Percentiles rank a stretch among this genome's conserved stretches.
These are phyloP conservation scores for Alternaria sp. DNA, from an alignment of 2,329 filamentous ascomycete species.

Conservation along the genomic window DNA sequence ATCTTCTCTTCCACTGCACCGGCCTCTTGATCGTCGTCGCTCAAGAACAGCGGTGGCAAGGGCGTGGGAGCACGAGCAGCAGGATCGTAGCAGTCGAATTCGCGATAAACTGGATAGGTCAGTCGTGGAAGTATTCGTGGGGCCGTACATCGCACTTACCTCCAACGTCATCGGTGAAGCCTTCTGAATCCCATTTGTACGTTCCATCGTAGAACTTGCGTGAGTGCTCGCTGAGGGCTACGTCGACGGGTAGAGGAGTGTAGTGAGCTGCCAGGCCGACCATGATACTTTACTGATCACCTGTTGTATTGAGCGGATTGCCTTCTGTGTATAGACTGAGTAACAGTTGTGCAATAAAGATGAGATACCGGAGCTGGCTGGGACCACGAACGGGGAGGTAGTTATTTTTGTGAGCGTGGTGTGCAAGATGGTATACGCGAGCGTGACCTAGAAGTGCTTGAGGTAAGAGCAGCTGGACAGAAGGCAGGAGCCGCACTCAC, in stretches of 20 bases:
- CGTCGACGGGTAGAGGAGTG: background rate
- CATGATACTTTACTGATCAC: background rate
- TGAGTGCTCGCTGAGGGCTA: slow-evolving; percentile 28
- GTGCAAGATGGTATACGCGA: background rate
- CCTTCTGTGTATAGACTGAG: background rate
- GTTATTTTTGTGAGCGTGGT: background rate
- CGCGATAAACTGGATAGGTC: slow-evolving; percentile 14
- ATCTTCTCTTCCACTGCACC: background rate
- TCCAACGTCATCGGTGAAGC: slow-evolving; percentile 35
- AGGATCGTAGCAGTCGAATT: slow-evolving; percentile 27
- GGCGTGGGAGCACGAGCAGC: slow-evolving; percentile 27
- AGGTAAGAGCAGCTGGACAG: background rate
- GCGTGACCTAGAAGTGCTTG: background rate
- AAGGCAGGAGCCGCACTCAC: background rate
- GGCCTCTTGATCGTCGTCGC: slow-evolving; percentile 6
- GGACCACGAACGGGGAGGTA: background rate
- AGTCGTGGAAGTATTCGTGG: background rate
- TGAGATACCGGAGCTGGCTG: background rate
- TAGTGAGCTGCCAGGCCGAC: background rate
- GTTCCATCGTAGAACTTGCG: slow-evolving; percentile 40
- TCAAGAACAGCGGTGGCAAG: slow-evolving; percentile 18
- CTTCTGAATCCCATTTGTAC: slow-evolving; percentile 28
- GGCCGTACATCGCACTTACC: slow-evolving; percentile 11
- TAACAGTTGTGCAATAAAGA: background rate
- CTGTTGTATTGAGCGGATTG: background rate